Base-by-base conservation (phyloP, 306 rosid genomes). In the Hylodesmum podocarpum region DNA sequence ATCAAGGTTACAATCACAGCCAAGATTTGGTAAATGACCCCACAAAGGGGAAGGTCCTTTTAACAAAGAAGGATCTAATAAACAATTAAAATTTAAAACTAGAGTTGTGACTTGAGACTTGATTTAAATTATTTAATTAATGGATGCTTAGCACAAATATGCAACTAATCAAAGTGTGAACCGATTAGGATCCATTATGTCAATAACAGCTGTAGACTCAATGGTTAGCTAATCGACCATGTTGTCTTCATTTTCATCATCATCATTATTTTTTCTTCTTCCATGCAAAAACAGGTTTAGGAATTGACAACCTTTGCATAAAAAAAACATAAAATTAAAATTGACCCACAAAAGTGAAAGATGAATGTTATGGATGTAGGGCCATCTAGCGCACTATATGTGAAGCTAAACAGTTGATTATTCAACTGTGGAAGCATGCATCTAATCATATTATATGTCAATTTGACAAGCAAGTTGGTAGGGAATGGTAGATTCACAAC, bases 321-420 rank as follows among this genome's bases (percentile, higher is more conserved):
- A 54, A 50, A 46, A 51, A 73, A 1, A 13, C 2, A 34, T 4
- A 28, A 80, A 64, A 3, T 24, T 36, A 84, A 54, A 54, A 18
- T 72, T 67, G 81, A 77, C n/a, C 72, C 70, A 67, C 22, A 75
- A 50, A 69, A 66, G 19, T 16, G 51, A 65, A 69, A 41, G 73
- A 34, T 24, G 33, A 46, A 72, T 69, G 78, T 31, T 81, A 66
- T 36, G 46, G 71, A 53, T 33, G 82, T 73, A 66, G 86, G 84
- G 31, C 63, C 49, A n/a, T n/a, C n/a, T n/a, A n/a, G 19, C 83
- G 84, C 91, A 83, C 89, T 83, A 85, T 79, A 63, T 57, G 89
- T 75, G 87, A 78, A 80, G 19, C 43, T 29, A 70, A 62, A 80
- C 53, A 73, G 64, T 51, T 14, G 51, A 75, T 46, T 40, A 58